A percentile compares a stretch with the other conserved stretches of the same genome.
These are phyloP conservation scores for Leucosporidium scottii DNA, from an alignment of 768 basidiomycete species.

Conservation along the genomic window DNA sequence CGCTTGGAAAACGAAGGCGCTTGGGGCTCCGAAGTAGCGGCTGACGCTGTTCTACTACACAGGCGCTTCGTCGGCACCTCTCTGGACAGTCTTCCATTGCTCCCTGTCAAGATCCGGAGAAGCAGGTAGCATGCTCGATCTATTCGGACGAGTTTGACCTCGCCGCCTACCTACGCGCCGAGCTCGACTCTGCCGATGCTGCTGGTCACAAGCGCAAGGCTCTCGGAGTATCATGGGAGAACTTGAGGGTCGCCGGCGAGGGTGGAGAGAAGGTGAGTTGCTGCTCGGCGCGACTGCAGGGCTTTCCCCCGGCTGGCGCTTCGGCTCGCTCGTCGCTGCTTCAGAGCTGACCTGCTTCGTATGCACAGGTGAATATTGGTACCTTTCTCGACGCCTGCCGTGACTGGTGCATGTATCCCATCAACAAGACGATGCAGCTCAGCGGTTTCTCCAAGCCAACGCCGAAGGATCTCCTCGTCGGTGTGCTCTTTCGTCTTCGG, in stretches of 20 bases:
- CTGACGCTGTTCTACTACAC: too few species aligned
- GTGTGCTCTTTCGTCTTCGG: conserved; percentile 44
- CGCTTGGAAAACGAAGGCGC: not conserved
- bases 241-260: conserved; percentile 19
- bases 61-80: conserved; percentile 4
- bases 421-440: not conserved
- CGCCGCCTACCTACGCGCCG: conserved; percentile 11
- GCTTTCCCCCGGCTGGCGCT: too few species aligned
- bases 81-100: not conserved
- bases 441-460: not conserved
- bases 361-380: conserved; percentile 32
- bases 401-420: conserved; percentile 45
- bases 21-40: too few species aligned
- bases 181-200: not conserved
- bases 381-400: conserved; percentile 2
- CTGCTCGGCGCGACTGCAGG: not conserved
- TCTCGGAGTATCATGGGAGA: conserved; percentile 21
- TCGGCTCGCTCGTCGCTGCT: not conserved
- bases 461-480: conserved; percentile 2
- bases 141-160: conserved; percentile 28
- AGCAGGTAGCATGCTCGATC: conserved; percentile 20
- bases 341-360: too few species aligned
- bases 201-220: conserved; percentile 3
- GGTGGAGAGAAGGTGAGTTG: conserved; percentile 8
- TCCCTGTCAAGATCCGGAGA: conserved; percentile 27